Evolutionary conservation across 306 rosid species (phyloP), one percentile per base, ranked within the genome.

Genomic region (Gastrolobium villosum): DNA sequence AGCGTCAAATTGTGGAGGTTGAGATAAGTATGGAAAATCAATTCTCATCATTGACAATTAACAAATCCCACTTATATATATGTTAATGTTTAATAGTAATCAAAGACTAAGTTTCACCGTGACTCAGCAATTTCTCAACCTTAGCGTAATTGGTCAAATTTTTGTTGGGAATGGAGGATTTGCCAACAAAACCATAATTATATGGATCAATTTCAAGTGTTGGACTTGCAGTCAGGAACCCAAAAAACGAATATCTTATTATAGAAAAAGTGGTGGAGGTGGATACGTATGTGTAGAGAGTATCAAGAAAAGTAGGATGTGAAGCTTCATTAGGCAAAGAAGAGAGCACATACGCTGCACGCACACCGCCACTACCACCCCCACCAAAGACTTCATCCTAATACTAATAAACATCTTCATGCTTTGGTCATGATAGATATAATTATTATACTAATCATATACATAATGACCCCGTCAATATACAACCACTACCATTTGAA

Each of bases 401-500:
- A 57, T 72, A n/a, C 15, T 65, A 65, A 55, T 46, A 48, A 54
- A 6, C 45, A 41, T 70, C 54, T 69, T 69, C 45, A 75, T 40
- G 69, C 55, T 53, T 79, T 72, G 66, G 60, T 86, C 81, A 76
- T 76, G 63, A 76, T 13, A 71, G 64, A 83, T 63, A 74, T 86
- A 79, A 82, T 79, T 52, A 76, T 77, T 80, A n/a, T 60, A 30
- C 60, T 76, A 86, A 80, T 80, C 69, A 86, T 86, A 37, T 26
- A 66, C 55, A 45, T 49, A 81, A 77, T 68, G 82, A 74, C 80
- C 77, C 65, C 83, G 76, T 78, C 87, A 86, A 74, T 53, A 68
- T 43, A 62, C 70, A 86, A 77, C 87, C 83, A 71, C 87, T 76
- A 60, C 81, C 69, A 74, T 68, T 70, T 63, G 64, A 74, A 67